Evolutionary conservation across 345 rosid species (phyloP).

Genomic region (Salix koriyanagi): DNA sequence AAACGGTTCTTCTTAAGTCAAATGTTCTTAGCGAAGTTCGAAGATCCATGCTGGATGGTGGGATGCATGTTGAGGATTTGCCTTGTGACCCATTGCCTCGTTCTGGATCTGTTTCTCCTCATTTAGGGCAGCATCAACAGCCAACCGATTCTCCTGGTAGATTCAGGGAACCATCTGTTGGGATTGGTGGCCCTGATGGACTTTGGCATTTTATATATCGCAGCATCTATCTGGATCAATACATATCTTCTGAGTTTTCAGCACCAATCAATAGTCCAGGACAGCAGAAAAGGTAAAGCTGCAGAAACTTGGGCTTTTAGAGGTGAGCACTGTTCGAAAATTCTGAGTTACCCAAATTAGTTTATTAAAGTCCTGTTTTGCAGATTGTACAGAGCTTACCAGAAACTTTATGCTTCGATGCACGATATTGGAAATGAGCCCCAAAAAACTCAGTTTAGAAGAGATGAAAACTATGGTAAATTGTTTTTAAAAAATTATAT

Average conservation of each 20-base stretch:
- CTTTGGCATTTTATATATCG: constrained; percentile 98
- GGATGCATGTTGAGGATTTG: constrained; percentile 87
- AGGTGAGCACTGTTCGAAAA: no score
- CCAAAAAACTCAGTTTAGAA: constrained; percentile 94
- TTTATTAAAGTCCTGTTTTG: constrained; percentile 19
- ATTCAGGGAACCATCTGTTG: constrained; percentile 47
- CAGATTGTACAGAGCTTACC: constrained; percentile 95
- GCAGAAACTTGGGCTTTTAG: constrained; percentile 1
- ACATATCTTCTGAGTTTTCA: constrained; percentile 84
- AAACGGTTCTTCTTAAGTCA: constrained; percentile 77
- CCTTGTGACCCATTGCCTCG: constrained; percentile 57
- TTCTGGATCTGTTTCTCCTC: constrained; percentile 40
- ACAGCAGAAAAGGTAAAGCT: constrained; percentile 75
- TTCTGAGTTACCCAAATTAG: background rate
- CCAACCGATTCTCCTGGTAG: constrained; percentile 47
- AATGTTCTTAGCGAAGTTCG: constrained; percentile 80
- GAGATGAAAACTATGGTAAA: constrained; percentile 87
- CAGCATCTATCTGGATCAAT: constrained; percentile 91
- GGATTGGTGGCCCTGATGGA: constrained; percentile 91
- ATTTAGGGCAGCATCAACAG: constrained; percentile 39
- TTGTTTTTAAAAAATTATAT: background rate
- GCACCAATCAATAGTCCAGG: constrained; percentile 65
- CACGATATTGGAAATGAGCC: constrained; percentile 77
- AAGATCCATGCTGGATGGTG: constrained; percentile 88
- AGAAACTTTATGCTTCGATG: constrained; percentile 81